Evolutionary conservation across 441 rosid species (phyloP).

Genomic region (Erodium trifolium): DNA sequence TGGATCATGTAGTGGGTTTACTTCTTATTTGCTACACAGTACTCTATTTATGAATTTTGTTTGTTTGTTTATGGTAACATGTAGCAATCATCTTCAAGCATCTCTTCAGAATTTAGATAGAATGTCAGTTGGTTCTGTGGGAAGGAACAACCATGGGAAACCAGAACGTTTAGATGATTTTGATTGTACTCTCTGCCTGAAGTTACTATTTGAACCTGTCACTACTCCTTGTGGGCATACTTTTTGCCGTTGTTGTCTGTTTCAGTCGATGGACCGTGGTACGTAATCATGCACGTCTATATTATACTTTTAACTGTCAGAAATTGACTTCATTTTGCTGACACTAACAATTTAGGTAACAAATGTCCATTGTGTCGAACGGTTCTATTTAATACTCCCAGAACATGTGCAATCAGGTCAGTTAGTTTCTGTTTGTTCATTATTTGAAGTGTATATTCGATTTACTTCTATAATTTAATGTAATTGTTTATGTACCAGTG

Average conservation of each 20-base stretch:
- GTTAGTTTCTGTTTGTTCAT: conserved; percentile 12
- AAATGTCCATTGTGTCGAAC: conserved; percentile 91
- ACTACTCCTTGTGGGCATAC: conserved; percentile 98
- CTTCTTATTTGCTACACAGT: conserved; percentile 16
- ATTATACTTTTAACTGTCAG: conserved; percentile 1
- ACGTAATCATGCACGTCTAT: conserved; percentile 23
- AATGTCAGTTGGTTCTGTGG: conserved; percentile 24
- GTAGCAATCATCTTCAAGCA: conserved; percentile 71
- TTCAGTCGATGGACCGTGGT: conserved; percentile 93
- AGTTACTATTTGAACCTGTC: conserved; percentile 76
- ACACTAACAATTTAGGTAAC: conserved; percentile 50
- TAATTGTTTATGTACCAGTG: conserved; percentile 43
- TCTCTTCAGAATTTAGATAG: conserved; percentile 61
- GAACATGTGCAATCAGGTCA: conserved; percentile 82
- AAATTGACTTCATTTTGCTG: conserved; percentile 20
- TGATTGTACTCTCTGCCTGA: conserved; percentile 87
- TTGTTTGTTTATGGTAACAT: conserved; percentile 35
- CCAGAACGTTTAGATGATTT: conserved; percentile 78
- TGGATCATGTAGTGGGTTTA: neutral
- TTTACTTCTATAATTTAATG: neutral
- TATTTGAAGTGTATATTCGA: conserved; percentile 7
- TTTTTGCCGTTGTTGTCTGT: conserved; percentile 79
- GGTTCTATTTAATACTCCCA: conserved; percentile 74
- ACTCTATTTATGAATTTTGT: conserved; percentile 18
- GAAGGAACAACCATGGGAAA: conserved; percentile 35